A percentile compares a stretch with the other conserved stretches of the same genome.
These are phyloP conservation scores for Xylaria sp. DNA, from an alignment of 2,329 filamentous ascomycete species.

Conservation along the genomic window DNA sequence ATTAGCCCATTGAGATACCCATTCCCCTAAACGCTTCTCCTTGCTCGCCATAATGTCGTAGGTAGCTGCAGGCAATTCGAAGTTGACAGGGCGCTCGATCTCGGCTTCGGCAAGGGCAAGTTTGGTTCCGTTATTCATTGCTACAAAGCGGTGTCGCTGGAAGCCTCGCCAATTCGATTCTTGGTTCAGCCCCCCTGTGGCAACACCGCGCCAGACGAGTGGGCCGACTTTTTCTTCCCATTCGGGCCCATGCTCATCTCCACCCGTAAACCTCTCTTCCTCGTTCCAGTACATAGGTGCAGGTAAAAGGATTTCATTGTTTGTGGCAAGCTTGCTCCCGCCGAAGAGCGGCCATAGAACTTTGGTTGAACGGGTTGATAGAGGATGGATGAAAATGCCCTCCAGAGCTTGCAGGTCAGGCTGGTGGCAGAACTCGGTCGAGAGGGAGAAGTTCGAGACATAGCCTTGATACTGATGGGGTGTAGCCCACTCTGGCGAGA, in stretches of 20 bases:
- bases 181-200: constrained; percentile 70
- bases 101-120: constrained; percentile 60
- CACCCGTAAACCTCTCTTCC: constrained; percentile 70
- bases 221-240: constrained; percentile 67
- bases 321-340: constrained; percentile 73
- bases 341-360: constrained; percentile 73
- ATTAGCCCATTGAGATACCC: constrained; percentile 61
- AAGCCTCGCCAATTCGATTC: constrained; percentile 75
- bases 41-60: constrained; percentile 61
- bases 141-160: constrained; percentile 78
- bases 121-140: constrained; percentile 75
- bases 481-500: constrained; percentile 57
- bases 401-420: constrained; percentile 70
- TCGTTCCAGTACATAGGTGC: constrained; percentile 75
- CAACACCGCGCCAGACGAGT: constrained; percentile 73
- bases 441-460: constrained; percentile 69
- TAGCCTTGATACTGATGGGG: constrained; percentile 66
- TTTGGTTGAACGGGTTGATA: constrained; percentile 65
- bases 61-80: constrained; percentile 59
- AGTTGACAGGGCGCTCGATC: constrained; percentile 59
- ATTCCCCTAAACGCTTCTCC: constrained; percentile 57
- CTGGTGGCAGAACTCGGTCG: constrained; percentile 72
- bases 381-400: constrained; percentile 71
- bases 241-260: constrained; percentile 60
- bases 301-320: constrained; percentile 76